A percentile compares a stretch with the other conserved stretches of the same genome.
phyloP scores from a whole-genome alignment of 148 eudicot species.

The Heliosperma pusillum region DNA sequence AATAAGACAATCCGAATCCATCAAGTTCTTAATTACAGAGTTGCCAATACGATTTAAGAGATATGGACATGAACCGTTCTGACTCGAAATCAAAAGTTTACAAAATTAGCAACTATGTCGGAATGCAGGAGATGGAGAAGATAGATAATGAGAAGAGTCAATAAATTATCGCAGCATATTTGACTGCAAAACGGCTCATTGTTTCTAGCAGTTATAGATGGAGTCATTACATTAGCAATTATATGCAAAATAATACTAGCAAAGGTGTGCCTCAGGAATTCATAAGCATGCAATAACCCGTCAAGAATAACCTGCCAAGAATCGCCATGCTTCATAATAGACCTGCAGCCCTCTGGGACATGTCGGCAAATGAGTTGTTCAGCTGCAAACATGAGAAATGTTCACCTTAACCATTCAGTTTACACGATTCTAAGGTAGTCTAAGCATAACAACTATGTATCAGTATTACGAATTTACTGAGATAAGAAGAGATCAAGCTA shows the following conservation, averaged over 20 bases:
- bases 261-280: conserved; percentile 15
- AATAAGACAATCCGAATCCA: background rate
- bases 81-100: conserved; percentile 1
- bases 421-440: background rate
- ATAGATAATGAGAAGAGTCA: conserved; percentile 15
- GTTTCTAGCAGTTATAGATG: conserved; percentile 9
- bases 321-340: conserved; percentile 20
- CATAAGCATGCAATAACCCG: conserved; percentile 21
- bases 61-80: background rate
- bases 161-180: conserved; percentile 14
- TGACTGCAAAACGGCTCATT: conserved; percentile 20
- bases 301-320: background rate
- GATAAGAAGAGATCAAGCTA: too few species aligned
- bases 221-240: conserved; percentile 35
- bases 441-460: background rate
- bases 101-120: conserved; percentile 17
- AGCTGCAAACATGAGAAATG: conserved; percentile 21
- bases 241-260: conserved; percentile 35
- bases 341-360: conserved; percentile 28
- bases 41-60: conserved; percentile 13
- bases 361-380: conserved; percentile 30
- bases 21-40: background rate
- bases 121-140: conserved; percentile 3
- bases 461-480: too few species aligned
- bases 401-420: background rate